These are phyloP conservation scores for Striga asiatica DNA, from an alignment of 257 asterid genomes.

Conservation along the genomic window DNA sequence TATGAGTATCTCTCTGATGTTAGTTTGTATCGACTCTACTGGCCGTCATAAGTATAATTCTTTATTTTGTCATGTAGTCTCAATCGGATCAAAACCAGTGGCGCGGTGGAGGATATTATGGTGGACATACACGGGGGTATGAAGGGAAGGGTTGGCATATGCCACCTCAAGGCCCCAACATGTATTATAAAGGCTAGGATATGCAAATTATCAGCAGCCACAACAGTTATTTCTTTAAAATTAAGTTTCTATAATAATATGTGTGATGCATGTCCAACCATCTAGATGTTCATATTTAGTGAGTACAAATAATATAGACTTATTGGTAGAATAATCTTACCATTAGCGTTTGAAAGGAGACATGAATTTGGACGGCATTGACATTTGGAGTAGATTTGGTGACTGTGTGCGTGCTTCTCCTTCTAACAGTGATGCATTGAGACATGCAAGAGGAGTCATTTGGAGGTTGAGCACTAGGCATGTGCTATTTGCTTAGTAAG, in stretches of 20 bases:
- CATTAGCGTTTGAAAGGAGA: no score
- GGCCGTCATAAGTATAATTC: no score
- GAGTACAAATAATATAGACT: no score
- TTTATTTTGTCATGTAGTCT: background rate
- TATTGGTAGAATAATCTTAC: no score
- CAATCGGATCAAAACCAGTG: slow-evolving; percentile 60
- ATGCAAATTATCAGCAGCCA: slow-evolving; percentile 68
- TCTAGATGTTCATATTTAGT: background rate
- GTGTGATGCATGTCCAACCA: no score
- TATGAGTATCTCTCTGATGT: no score
- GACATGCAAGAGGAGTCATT: background rate
- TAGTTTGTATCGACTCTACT: no score
- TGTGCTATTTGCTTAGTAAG: slow-evolving; percentile 15
- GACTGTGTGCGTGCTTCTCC: no score
- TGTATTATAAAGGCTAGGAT: slow-evolving; percentile 80
- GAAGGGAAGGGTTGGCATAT: slow-evolving; percentile 79
- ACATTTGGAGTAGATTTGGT: no score
- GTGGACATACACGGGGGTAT: slow-evolving; percentile 60
- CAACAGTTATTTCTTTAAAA: slow-evolving; percentile 42
- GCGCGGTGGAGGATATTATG: slow-evolving; percentile 39
- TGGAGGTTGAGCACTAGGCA: slow-evolving; percentile 3
- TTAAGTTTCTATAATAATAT: background rate
- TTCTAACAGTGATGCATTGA: background rate
- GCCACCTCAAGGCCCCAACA: slow-evolving; percentile 71
- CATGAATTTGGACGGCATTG: no score